Conservation (phyloP, 2,329 filamentous ascomycete species). For the Aspergillus amoenus region DNA sequence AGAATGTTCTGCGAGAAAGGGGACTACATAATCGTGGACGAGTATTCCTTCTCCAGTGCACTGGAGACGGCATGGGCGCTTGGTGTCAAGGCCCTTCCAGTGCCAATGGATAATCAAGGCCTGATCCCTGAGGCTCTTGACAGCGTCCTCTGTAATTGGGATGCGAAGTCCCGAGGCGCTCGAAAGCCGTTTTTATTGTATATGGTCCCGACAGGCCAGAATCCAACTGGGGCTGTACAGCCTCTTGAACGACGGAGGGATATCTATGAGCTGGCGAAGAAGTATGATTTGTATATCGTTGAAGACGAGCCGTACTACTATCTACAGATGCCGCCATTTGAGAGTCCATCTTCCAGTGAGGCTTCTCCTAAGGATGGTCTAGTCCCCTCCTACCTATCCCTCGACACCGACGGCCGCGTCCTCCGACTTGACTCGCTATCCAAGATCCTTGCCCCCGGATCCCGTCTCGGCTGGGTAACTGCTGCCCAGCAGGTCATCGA, state of each 20-base stretch:
- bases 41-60: conserved; percentile 83
- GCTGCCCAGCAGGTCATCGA: conserved; percentile 82
- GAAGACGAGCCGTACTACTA: conserved; percentile 97
- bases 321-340: conserved; percentile 57
- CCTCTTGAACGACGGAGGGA: conserved; percentile 64
- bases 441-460: conserved; percentile 83
- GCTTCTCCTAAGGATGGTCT: too few species aligned
- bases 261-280: conserved; percentile 74
- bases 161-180: conserved; percentile 51
- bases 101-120: conserved; percentile 67
- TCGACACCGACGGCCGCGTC: conserved; percentile 85
- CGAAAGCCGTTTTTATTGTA: conserved; percentile 68
- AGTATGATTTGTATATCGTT: conserved; percentile 82
- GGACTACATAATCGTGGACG: conserved; percentile 80
- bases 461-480: conserved; percentile 84
- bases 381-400: conserved; percentile 68
- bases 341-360: too few species aligned
- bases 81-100: conserved; percentile 59
- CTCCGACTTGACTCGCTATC: conserved; percentile 91
- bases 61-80: conserved; percentile 66
- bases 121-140: conserved; percentile 64
- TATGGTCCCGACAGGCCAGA: conserved; percentile 79
- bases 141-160: conserved; percentile 64
- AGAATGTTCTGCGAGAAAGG: conserved; percentile 76
- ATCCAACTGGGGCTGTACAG: conserved; percentile 86